Conservation (phyloP, 768 basidiomycete species). For the Harrya chromipes region DNA sequence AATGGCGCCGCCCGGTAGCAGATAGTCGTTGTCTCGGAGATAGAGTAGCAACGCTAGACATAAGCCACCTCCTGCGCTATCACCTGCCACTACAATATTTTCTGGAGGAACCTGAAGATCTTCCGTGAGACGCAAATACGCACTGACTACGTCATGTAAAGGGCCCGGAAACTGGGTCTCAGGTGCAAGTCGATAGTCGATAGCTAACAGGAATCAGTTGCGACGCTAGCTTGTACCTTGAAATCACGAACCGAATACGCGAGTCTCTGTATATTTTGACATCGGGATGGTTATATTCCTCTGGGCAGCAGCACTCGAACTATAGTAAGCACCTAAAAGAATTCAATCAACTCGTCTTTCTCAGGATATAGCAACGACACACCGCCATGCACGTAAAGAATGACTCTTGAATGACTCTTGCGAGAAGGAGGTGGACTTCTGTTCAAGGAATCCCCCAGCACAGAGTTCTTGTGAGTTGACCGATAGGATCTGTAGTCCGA, state of each 20-base stretch:
- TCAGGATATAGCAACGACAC: slow-evolving; percentile 21
- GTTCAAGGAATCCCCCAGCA: slow-evolving; percentile 16
- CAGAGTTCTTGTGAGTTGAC: slow-evolving; percentile 19
- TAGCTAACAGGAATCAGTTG: slow-evolving; percentile 42
- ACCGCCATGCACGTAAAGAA: slow-evolving; percentile 96
- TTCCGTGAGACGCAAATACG: slow-evolving; percentile 82
- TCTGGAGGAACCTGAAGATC: slow-evolving; percentile 89
- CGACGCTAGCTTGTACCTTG: background rate
- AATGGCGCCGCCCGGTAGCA: slow-evolving; percentile 80
- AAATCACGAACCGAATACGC: slow-evolving; percentile 71
- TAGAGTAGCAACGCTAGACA: slow-evolving; percentile 87
- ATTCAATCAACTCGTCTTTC: slow-evolving; percentile 2
- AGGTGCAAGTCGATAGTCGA: slow-evolving; percentile 95
- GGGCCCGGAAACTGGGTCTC: slow-evolving; percentile 94
- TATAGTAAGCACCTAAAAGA: slow-evolving; percentile 80
- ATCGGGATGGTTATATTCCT: slow-evolving; percentile 87
- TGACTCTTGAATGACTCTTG: slow-evolving; percentile 68
- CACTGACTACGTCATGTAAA: slow-evolving; percentile 78
- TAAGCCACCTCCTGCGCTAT: slow-evolving; percentile 92
- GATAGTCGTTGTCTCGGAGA: slow-evolving; percentile 86
- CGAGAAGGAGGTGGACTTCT: slow-evolving; percentile 14
- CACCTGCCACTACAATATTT: slow-evolving; percentile 86
- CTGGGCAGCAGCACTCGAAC: slow-evolving; percentile 88
- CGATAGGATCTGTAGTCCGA: slow-evolving; percentile 64
- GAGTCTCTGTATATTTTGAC: slow-evolving; percentile 82